phyloP scores from a whole-genome alignment of 1,284 basidiomycete genomes.

The Blastosporella zonata region DNA sequence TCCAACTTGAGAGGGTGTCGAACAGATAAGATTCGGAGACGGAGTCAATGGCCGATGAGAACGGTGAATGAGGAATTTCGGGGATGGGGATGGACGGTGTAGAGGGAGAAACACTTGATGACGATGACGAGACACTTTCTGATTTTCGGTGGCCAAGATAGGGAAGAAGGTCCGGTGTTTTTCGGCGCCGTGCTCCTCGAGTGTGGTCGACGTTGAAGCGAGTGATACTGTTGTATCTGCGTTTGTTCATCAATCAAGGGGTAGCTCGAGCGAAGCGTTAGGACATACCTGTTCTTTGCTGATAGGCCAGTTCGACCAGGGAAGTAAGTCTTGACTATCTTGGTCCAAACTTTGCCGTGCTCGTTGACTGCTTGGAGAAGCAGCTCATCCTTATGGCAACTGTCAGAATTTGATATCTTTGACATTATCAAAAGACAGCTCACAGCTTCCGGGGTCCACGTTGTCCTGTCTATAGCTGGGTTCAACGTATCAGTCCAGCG shows the following conservation, averaged over 20 bases:
- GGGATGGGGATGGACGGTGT: slow-evolving; percentile 34
- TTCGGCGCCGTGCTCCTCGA: slow-evolving; percentile 33
- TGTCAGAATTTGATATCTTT: slow-evolving; percentile 15
- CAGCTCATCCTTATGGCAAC: slow-evolving; percentile 39
- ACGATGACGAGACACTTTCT: slow-evolving; percentile 35
- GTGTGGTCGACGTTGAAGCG: slow-evolving; percentile 38
- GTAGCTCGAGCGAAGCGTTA: background rate
- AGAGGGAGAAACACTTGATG: slow-evolving; percentile 36
- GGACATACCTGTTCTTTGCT: slow-evolving; percentile 51
- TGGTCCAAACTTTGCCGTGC: slow-evolving; percentile 56
- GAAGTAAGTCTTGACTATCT: slow-evolving; percentile 56
- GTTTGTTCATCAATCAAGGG: slow-evolving; percentile 1
- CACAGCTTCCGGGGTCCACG: slow-evolving; percentile 53
- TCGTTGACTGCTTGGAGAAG: slow-evolving; percentile 50
- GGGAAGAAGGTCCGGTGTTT: slow-evolving; percentile 30
- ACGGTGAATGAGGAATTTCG: slow-evolving; percentile 27
- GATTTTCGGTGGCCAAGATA: slow-evolving; percentile 30
- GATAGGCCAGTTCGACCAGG: slow-evolving; percentile 54
- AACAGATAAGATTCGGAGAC: slow-evolving; percentile 30
- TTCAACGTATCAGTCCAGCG: slow-evolving; percentile 58
- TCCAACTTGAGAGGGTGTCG: slow-evolving; percentile 32
- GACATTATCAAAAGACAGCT: slow-evolving; percentile 17
- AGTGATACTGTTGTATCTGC: slow-evolving; percentile 45
- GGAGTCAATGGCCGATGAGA: slow-evolving; percentile 26
- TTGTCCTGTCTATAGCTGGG: slow-evolving; percentile 53